These are phyloP conservation scores for Dendrocalamus latiflorus DNA, from an alignment of 202 grass and related monocot species.

Conservation along the genomic window DNA sequence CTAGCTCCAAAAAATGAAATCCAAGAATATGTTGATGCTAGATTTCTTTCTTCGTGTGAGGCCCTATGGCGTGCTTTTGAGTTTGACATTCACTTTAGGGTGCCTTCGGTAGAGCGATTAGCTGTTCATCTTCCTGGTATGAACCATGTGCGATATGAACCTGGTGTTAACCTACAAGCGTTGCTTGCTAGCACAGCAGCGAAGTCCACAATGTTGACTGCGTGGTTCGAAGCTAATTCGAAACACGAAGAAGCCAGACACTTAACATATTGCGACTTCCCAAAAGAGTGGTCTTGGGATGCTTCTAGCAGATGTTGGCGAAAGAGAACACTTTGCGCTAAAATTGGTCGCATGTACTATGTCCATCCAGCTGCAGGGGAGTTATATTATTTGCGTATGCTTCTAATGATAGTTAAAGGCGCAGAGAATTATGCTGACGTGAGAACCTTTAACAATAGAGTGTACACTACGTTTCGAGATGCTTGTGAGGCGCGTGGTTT, in stretches of 20 bases:
- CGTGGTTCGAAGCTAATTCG: neutral
- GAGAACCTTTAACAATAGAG: too few species aligned
- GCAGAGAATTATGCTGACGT: too few species aligned
- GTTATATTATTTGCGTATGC: neutral
- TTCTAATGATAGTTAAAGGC: neutral
- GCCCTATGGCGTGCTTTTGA: neutral
- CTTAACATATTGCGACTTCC: neutral
- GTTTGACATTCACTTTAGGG: neutral
- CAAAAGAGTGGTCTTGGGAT: neutral
- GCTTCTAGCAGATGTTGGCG: too few species aligned
- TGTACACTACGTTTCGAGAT: too few species aligned
- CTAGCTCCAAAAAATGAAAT: neutral
- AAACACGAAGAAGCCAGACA: neutral
- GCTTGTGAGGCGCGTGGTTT: too few species aligned
- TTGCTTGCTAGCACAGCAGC: neutral
- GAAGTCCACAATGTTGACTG: neutral
- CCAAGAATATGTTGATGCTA: neutral
- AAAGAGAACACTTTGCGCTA: too few species aligned
- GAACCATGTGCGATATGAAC: too few species aligned
- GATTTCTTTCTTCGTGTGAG: neutral
- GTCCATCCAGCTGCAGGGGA: neutral
- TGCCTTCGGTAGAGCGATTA: neutral
- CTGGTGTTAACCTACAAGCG: too few species aligned
- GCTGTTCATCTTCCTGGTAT: neutral
- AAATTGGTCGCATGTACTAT: too few species aligned